These are phyloP conservation scores for Alternaria consortialis DNA, from an alignment of 2,329 filamentous ascomycete genomes.

Conservation along the genomic window DNA sequence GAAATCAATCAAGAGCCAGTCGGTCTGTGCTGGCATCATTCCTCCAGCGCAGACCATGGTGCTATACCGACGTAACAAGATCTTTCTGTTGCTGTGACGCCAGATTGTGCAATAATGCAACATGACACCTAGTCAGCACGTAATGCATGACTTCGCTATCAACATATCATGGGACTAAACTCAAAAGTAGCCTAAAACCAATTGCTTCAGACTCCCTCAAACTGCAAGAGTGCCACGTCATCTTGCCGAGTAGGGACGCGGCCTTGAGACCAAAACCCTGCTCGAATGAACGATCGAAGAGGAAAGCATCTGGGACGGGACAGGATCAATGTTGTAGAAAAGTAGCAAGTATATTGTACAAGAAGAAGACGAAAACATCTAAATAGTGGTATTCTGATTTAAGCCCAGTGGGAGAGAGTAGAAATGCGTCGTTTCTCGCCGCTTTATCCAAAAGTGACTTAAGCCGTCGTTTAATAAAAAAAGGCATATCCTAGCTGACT, in stretches of 20 bases:
- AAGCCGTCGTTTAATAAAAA: background rate
- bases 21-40: background rate
- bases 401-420: background rate
- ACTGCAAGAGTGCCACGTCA: background rate
- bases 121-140: background rate
- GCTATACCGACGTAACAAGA: background rate
- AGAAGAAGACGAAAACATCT: background rate
- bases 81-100: background rate
- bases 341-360: background rate
- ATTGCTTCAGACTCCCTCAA: background rate
- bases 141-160: background rate
- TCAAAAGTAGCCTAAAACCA: background rate
- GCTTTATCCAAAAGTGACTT: background rate
- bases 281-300: background rate
- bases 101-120: background rate
- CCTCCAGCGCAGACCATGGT: background rate
- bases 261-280: background rate
- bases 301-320: background rate
- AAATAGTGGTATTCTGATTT: background rate
- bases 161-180: background rate
- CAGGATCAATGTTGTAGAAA: background rate
- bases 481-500: background rate
- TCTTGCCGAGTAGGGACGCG: background rate
- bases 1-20: constrained; percentile 7
- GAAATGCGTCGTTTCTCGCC: background rate